Base-by-base conservation (phyloP, 1,284 basidiomycete genomes). In the Moesziomyces parantarcticus region DNA sequence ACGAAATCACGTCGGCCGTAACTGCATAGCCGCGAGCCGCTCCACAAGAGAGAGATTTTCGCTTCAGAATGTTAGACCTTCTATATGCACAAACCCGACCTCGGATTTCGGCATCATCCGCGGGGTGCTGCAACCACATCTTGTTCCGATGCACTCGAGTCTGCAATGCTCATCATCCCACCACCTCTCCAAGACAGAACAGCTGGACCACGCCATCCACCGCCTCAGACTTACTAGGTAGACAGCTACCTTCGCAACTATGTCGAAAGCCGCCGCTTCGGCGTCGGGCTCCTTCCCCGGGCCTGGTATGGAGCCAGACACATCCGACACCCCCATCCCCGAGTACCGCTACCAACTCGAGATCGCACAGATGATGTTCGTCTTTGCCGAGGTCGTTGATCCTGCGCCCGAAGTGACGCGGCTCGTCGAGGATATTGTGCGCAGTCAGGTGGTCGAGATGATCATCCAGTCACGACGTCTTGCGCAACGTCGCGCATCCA, bases 381-480 rank as follows among this genome's bases (percentile, higher is more conserved):
- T 98, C 45, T 97, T 97, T 84, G 94, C 93, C 5, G 94, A 96
- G 84, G 92, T 97, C 0, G 92, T 93, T 80, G 93, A 97, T 65
- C 93, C 94, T 0, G 89, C 91, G 56, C 87, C 88, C 8, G 93
- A 94, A 57, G 95, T 95, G 0, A 91, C 95, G 6, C 92, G 92
- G 76, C 88, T 96, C 26, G 92, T 99, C 11, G 94, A 98, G 84
- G 94, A 99, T 83, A 94, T 97, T 60, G 92, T 97, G n/a, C 89
- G 93, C 34, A 89, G 91, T 62, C 94, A 98, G 77, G 88, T 97
- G 50, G 92, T 95, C 61, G 94, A 98, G 84, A 89, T 98, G 71
- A 92, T 97, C 66, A 88, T 95, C 0, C 93, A 97, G 86, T 94
- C 95, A 3, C 90, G 94, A 18, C 89, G 89, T 1, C 87, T 95